A percentile compares a stretch with the other conserved stretches of the same genome.
Evolutionary conservation across 2,329 filamentous ascomycete species (phyloP).

Genomic region (Sphaceloma murrayae): DNA sequence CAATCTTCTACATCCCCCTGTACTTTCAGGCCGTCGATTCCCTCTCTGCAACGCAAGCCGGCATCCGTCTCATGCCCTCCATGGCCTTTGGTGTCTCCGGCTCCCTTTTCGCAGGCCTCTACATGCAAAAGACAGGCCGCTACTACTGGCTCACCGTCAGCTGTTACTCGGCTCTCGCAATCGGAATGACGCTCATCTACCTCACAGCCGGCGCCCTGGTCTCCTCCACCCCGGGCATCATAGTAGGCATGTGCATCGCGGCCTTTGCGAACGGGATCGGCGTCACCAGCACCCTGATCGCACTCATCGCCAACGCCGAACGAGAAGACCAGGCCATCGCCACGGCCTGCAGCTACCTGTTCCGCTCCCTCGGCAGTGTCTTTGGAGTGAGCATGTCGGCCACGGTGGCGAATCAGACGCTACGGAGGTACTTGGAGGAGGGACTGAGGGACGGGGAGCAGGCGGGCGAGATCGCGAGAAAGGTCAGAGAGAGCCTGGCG

Average conservation of each 20-base stretch:
- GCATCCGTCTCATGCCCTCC: constrained; percentile 56
- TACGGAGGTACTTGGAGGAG: constrained; percentile 48
- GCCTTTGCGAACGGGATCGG: constrained; percentile 50
- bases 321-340: constrained; percentile 62
- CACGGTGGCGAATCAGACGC: constrained; percentile 60
- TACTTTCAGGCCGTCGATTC: constrained; percentile 67
- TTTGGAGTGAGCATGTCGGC: constrained; percentile 60
- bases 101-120: constrained; percentile 53
- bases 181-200: constrained; percentile 48
- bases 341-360: constrained; percentile 71
- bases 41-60: constrained; percentile 53
- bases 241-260: constrained; percentile 47
- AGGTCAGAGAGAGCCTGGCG: constrained; percentile 60
- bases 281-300: constrained; percentile 63
- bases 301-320: constrained; percentile 58
- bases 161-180: constrained; percentile 45
- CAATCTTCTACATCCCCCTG: constrained; percentile 64
- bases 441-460: constrained; percentile 49
- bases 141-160: constrained; percentile 60
- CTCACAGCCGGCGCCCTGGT: constrained; percentile 47
- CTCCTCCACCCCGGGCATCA: constrained; percentile 44
- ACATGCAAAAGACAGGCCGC: constrained; percentile 60
- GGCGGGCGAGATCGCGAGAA: constrained; percentile 56
- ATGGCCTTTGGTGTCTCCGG: constrained; percentile 54
- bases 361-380: constrained; percentile 60